These are phyloP conservation scores for Ophiostoma sp. DNA, from an alignment of 2,329 filamentous ascomycete species.

Conservation along the genomic window DNA sequence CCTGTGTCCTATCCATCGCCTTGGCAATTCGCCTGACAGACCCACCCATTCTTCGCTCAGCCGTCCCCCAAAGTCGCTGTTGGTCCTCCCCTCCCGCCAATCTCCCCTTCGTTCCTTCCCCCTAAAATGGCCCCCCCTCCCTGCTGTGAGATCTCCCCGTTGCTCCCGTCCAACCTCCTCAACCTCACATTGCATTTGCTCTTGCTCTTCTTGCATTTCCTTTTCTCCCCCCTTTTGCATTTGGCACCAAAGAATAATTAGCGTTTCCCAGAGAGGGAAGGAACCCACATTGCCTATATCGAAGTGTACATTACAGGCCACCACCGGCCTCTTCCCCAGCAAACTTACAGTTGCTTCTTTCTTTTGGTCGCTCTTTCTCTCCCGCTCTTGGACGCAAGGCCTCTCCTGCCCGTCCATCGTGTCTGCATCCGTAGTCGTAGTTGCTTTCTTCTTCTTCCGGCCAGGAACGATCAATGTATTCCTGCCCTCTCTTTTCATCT, in stretches of 20 bases:
- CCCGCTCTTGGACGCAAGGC: neutral
- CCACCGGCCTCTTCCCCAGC: neutral
- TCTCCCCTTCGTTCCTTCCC: slow-evolving; percentile 10
- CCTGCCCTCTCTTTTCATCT: neutral
- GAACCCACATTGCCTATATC: slow-evolving; percentile 1
- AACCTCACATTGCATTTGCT: neutral
- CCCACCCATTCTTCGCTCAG: slow-evolving; percentile 3
- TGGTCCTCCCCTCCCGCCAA: slow-evolving; percentile 9
- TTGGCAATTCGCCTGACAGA: slow-evolving; percentile 16
- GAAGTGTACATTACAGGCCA: neutral
- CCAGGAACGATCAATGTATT: neutral
- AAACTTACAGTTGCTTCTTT: neutral
- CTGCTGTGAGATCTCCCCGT: slow-evolving; percentile 19
- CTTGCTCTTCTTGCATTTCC: neutral
- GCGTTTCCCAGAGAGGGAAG: slow-evolving; percentile 17
- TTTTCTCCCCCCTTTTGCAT: slow-evolving; percentile 8
- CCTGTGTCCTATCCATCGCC: neutral
- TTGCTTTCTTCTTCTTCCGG: neutral
- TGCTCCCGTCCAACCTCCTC: slow-evolving; percentile 2
- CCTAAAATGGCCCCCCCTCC: neutral
- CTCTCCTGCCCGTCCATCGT: neutral
- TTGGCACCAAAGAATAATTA: neutral
- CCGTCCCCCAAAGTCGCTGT: neutral
- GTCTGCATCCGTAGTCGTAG: neutral
- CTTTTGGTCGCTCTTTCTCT: neutral